Evolutionary conservation across 768 basidiomycete genomes (phyloP), one percentile per base, ranked within the genome.

Genomic region (Tricholoma terreum): DNA sequence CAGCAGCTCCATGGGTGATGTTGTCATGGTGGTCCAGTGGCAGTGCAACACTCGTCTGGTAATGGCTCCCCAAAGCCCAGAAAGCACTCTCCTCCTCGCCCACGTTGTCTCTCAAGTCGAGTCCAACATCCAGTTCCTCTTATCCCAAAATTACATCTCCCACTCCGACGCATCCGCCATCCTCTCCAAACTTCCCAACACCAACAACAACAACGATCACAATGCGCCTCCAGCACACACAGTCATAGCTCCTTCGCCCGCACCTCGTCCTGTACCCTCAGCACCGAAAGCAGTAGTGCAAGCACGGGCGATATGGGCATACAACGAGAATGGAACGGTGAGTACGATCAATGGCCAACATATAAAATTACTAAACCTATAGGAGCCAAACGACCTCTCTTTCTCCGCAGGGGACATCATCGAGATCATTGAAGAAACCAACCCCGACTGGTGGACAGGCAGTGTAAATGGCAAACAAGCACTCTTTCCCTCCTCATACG

Each of bases 361-460:
- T 46, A 50, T 30, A n/a, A 50, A 15, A 21, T 46, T 49, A 33
- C 24, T 51, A 48, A 12, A 40, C 52, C 42, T 30, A 10, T 67
- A 93, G 88, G 86, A 89, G 62, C 75, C 80, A 8, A 81, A 84
- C 22, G 92, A 94, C 67, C 78, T 94, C 17, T 80, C 83, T 0
- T 94, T 95, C 77, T 71, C 71, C 19, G 71, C 79, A 2, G 92
- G 90, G 2, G 90, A 94, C 65, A 76, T 82, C 27, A 82, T 95
- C 63, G 86, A 91, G 55, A 77, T 95, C 27, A 65, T 86, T 27
- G 80, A 82, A 24, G 85, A 92, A 65, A 88, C 82, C 50, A 90
- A 92, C 58, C 67, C 73, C 4, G 91, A 94, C 68, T 95, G 93
- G 93, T 95, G 92, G 92, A 82, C 80, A 8, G 92, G 92, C n/a